phyloP scores from a whole-genome alignment of 371 early-diverging fungal species.

The Mortierella sp. region DNA sequence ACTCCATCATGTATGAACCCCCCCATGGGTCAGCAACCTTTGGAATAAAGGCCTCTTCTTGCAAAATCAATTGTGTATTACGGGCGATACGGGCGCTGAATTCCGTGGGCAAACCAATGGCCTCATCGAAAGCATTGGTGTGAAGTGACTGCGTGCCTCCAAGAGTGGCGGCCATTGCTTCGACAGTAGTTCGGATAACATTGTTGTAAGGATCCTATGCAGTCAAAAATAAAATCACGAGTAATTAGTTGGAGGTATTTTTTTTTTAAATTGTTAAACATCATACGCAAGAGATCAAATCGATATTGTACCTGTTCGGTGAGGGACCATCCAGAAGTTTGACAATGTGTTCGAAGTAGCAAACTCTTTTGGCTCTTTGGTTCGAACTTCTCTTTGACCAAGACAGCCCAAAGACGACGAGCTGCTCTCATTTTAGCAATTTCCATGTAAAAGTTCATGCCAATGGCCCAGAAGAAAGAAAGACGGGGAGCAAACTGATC shows the following conservation, averaged over 20 bases:
- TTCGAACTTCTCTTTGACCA: conserved; percentile 82
- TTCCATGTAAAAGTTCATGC: conserved; percentile 96
- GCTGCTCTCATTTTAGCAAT: conserved; percentile 92
- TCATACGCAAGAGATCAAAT: not conserved
- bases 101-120: conserved; percentile 88
- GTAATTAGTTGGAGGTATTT: not conserved
- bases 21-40: conserved; percentile 88
- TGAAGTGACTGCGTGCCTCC: conserved; percentile 92
- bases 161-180: conserved; percentile 90
- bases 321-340: conserved; percentile 91
- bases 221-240: not conserved
- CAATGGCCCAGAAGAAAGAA: conserved; percentile 92
- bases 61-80: conserved; percentile 89
- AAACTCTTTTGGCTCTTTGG: conserved; percentile 81
- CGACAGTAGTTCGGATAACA: conserved; percentile 87
- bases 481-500: conserved; percentile 90
- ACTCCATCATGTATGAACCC: conserved; percentile 93
- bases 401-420: conserved; percentile 83
- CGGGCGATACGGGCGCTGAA: conserved; percentile 87
- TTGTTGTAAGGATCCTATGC: conserved; percentile 87
- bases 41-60: conserved; percentile 89
- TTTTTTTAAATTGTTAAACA: not conserved
- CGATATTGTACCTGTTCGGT: conserved; percentile 74
- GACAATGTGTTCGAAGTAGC: conserved; percentile 87
- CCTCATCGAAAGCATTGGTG: conserved; percentile 90